phyloP scores from a whole-genome alignment of 2,329 filamentous ascomycete genomes.

The Clarireedia paspali region DNA sequence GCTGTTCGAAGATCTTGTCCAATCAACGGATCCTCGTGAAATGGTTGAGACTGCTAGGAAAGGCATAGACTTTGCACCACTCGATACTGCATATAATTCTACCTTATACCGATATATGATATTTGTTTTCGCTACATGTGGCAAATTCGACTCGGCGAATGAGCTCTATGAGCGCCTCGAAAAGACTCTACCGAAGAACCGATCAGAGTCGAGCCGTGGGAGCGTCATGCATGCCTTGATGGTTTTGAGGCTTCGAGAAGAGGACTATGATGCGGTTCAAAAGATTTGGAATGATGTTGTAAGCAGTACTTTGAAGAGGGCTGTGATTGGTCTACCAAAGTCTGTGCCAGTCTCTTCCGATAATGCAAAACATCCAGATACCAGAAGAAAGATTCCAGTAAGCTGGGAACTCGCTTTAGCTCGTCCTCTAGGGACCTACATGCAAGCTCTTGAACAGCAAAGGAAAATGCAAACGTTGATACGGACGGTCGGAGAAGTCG shows the following conservation, averaged over 20 bases:
- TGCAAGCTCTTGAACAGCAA: constrained; percentile 43
- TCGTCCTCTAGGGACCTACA: constrained; percentile 38
- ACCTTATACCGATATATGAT: constrained; percentile 48
- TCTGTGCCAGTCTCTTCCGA: not conserved
- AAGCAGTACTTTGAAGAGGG: constrained; percentile 40
- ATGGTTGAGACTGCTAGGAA: constrained; percentile 20
- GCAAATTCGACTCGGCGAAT: constrained; percentile 40
- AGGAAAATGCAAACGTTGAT: constrained; percentile 45
- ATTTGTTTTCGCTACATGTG: constrained; percentile 42
- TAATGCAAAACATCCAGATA: not conserved
- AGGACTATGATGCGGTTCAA: constrained; percentile 52
- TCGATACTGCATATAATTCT: constrained; percentile 24
- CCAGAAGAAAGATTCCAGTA: constrained; percentile 9
- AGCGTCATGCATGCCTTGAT: constrained; percentile 59
- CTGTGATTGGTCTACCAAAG: constrained; percentile 16
- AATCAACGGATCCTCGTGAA: constrained; percentile 22
- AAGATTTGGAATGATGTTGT: constrained; percentile 60
- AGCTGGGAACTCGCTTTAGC: constrained; percentile 34
- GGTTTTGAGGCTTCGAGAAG: constrained; percentile 51
- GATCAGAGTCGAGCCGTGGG: constrained; percentile 38
- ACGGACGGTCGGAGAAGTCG: constrained; percentile 41
- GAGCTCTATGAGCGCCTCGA: constrained; percentile 49
- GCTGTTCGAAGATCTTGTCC: constrained; percentile 21
- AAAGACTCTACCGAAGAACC: constrained; percentile 32
- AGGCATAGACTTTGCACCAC: constrained; percentile 14